Evolutionary conservation across 1,284 basidiomycete species (phyloP).

Genomic region (Sporisorium graminicola): DNA sequence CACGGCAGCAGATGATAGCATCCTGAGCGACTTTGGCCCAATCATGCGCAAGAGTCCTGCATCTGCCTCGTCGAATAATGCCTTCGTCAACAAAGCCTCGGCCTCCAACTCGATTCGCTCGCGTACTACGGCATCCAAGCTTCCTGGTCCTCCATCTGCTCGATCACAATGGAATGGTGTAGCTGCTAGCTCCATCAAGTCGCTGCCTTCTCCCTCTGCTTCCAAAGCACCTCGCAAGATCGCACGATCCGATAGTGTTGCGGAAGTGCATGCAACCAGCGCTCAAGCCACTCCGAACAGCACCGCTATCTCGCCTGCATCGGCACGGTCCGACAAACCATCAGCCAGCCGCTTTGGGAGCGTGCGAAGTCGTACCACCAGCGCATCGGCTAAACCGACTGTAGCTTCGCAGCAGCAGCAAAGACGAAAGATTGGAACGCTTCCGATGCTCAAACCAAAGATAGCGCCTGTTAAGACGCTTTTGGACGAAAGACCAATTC

Average conservation of each 20-base stretch:
- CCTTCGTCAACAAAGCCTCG: background rate
- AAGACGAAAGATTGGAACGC: conserved; percentile 34
- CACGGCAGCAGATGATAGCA: conserved; percentile 7
- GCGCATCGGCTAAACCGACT: conserved; percentile 10
- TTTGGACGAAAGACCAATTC: conserved; percentile 23
- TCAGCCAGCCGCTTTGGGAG: conserved; percentile 1
- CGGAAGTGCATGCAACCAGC: conserved; percentile 24
- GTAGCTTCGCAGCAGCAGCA: conserved; percentile 1
- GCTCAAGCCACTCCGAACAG: background rate
- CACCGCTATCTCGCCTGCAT: conserved; percentile 1
- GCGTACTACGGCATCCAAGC: conserved; percentile 15
- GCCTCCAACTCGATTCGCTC: background rate
- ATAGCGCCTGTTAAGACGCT: conserved; percentile 21
- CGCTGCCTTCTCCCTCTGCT: conserved; percentile 16
- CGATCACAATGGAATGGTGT: conserved; percentile 19
- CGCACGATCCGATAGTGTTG: conserved; percentile 21
- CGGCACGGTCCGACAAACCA: background rate
- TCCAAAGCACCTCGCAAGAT: conserved; percentile 35
- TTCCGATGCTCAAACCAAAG: conserved; percentile 27
- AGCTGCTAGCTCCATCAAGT: conserved; percentile 8
- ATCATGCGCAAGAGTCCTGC: conserved; percentile 8
- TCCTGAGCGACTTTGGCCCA: conserved; percentile 37
- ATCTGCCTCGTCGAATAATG: background rate
- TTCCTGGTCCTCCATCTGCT: conserved; percentile 39
- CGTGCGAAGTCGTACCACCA: conserved; percentile 12